Percentiles rank a stretch among this genome's conserved stretches.
Conservation (phyloP, 176 grass and related monocot genomes). For the Cenchrus fungigraminus region DNA sequence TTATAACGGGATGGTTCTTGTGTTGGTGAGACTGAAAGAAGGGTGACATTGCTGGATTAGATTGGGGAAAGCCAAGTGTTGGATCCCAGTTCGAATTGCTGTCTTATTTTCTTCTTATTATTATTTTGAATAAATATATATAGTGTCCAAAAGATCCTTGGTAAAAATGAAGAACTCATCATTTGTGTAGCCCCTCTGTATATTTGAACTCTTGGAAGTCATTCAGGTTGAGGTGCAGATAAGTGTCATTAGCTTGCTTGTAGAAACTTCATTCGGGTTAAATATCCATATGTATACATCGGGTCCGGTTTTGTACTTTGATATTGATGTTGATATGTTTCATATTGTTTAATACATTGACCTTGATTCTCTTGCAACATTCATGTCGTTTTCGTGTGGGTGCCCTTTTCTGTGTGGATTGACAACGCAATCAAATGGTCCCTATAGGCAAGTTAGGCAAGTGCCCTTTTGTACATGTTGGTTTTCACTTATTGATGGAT, state of each 20-base stretch:
- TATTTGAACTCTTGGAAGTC: constrained; percentile 55
- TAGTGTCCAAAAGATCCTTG: constrained; percentile 54
- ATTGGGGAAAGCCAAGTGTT: constrained; percentile 33
- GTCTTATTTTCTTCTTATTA: constrained; percentile 15
- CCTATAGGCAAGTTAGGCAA: no score
- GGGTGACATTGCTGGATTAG: constrained; percentile 17
- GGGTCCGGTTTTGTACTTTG: constrained; percentile 26
- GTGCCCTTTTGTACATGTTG: no score
- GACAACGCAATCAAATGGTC: no score
- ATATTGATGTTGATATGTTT: constrained; percentile 44
- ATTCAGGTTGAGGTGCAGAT: constrained; percentile 46
- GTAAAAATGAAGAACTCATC: constrained; percentile 43
- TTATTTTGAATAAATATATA: constrained; percentile 67
- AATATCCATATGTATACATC: constrained; percentile 51
- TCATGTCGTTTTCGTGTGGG: no score
- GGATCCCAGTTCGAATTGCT: constrained; percentile 48
- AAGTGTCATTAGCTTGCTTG: constrained; percentile 53
- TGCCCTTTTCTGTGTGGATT: no score
- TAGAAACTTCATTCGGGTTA: constrained; percentile 60
- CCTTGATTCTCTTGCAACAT: constrained; percentile 3
- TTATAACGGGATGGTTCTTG: constrained; percentile 37
- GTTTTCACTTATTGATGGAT: no score
- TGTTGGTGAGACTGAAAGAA: constrained; percentile 22
- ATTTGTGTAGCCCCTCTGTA: constrained; percentile 72
- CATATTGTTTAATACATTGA: constrained; percentile 36